Base-by-base conservation (phyloP, 2,329 filamentous ascomycete genomes). In the Penicillium sp. region DNA sequence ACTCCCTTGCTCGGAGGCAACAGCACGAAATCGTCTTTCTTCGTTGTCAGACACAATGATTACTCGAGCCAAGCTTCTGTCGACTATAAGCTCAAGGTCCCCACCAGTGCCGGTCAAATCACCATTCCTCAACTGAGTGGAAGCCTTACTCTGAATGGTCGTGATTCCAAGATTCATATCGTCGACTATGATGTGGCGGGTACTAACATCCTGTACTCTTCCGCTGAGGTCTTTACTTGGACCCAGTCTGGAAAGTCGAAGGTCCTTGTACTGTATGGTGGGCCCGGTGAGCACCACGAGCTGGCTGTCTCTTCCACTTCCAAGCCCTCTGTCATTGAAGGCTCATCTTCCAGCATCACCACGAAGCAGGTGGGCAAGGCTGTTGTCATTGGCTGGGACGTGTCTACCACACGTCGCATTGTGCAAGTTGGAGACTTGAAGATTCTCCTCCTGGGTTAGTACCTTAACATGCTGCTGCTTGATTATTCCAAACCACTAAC, bases 11-110 rank as follows among this genome's bases (percentile, higher is more conserved):
- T 81, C 1, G 81, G 80, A 16, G 55, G 48, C 29, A 78, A 84
- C 47, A 71, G 70, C 39, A 82, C 83, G 0, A 78, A 75, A 34
- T 57, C 61, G 0, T 77, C 79, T 2, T 82, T 78, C 27, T 92
- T 86, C 67, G 79, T 92, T 2, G 75, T 86, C 4, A 79, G 88
- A 36, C 89, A 93, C 64, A 71, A 82, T 0, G 82, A 86, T 52
- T 91, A 89, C 66, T 81, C 83, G n/a, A 82, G 80, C 14, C 73
- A 79, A 0, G 77, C 72, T 0, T 80, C 83, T 0, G 83, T 83
- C 0, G 73, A 77, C 0, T 93, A 92, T 68, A 85, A 79, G 14
- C 75, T 92, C 32, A 86, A 73, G 1, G 71, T 93, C 0, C 64
- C 71, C 7, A 77, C 75, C 9, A 76, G 74, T 56, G 63, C 66